phyloP scores from a whole-genome alignment of 2,329 filamentous ascomycete genomes.

The Aspergillus sp. region DNA sequence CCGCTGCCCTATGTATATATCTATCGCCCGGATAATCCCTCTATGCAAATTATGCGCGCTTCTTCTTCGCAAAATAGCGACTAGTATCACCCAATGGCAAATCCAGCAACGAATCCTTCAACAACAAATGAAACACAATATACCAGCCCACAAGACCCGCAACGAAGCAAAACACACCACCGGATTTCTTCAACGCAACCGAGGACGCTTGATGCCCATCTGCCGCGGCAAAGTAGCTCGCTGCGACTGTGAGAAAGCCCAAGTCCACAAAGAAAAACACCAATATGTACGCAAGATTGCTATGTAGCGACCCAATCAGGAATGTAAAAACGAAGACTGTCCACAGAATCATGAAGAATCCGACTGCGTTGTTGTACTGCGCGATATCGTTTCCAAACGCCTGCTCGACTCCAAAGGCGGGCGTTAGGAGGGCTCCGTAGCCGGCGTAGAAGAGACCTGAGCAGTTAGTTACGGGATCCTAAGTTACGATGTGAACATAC shows the following conservation, averaged over 20 bases:
- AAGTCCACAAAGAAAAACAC: slow-evolving; percentile 46
- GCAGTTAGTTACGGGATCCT: slow-evolving; percentile 13
- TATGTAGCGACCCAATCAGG: slow-evolving; percentile 39
- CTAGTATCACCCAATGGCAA: slow-evolving; percentile 40
- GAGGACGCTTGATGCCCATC: slow-evolving; percentile 34
- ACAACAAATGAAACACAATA: slow-evolving; percentile 38
- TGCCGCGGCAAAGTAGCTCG: slow-evolving; percentile 41
- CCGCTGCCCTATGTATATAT: no score
- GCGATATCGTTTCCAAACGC: slow-evolving; percentile 39
- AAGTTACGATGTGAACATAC: slow-evolving; percentile 19
- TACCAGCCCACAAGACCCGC: slow-evolving; percentile 44
- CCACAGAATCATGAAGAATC: slow-evolving; percentile 46
- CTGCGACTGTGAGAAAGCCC: slow-evolving; percentile 39
- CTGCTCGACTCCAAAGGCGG: slow-evolving; percentile 40
- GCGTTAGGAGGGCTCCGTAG: slow-evolving; percentile 44
- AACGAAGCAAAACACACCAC: slow-evolving; percentile 43
- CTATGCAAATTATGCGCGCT: slow-evolving; percentile 4
- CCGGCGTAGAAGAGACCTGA: slow-evolving; percentile 45
- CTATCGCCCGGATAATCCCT: no score
- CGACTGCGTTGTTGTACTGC: slow-evolving; percentile 45
- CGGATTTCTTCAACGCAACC: slow-evolving; percentile 37
- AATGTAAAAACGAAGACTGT: slow-evolving; percentile 43
- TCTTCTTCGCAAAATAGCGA: slow-evolving; percentile 32
- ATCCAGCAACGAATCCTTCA: slow-evolving; percentile 33
- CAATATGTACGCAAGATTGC: slow-evolving; percentile 42